A percentile compares a stretch with the other conserved stretches of the same genome.
Evolutionary conservation across 805 yeast genomes (phyloP).

Genomic region (Kuraishia piskuri): DNA sequence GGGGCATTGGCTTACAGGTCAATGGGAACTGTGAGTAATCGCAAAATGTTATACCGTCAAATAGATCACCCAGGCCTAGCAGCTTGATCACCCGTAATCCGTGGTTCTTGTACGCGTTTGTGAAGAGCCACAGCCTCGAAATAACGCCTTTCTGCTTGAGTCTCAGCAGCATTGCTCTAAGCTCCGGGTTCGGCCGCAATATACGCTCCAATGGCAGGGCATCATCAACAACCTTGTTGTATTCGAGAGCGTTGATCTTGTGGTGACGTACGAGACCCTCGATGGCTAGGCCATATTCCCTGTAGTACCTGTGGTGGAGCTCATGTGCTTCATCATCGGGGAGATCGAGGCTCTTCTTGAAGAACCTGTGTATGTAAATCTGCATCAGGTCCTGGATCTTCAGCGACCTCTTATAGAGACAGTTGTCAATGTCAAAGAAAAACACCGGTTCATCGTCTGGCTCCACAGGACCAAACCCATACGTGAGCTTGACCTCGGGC

Average conservation of each 20-base stretch:
- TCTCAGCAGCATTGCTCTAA: conserved; percentile 42
- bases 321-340: conserved; percentile 65
- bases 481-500: conserved; percentile 20
- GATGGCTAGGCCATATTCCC: conserved; percentile 84
- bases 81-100: conserved; percentile 73
- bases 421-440: conserved; percentile 91
- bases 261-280: conserved; percentile 74
- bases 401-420: conserved; percentile 70
- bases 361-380: conserved; percentile 71
- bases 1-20: conserved; percentile 82
- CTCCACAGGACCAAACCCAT: conserved; percentile 19
- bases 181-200: conserved; percentile 49
- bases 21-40: conserved; percentile 68
- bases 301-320: conserved; percentile 70
- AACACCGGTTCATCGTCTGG: conserved; percentile 31
- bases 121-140: conserved; percentile 80
- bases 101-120: conserved; percentile 91
- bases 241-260: conserved; percentile 79
- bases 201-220: conserved; percentile 78
- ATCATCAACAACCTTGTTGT: conserved; percentile 85
- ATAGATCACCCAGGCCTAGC: conserved; percentile 83
- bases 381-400: conserved; percentile 85
- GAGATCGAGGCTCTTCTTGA: conserved; percentile 53
- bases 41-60: conserved; percentile 91
- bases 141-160: conserved; percentile 41